Evolutionary conservation across 2,329 filamentous ascomycete genomes (phyloP), one percentile per base, ranked within the genome.

Genomic region (Aspergillus latus): DNA sequence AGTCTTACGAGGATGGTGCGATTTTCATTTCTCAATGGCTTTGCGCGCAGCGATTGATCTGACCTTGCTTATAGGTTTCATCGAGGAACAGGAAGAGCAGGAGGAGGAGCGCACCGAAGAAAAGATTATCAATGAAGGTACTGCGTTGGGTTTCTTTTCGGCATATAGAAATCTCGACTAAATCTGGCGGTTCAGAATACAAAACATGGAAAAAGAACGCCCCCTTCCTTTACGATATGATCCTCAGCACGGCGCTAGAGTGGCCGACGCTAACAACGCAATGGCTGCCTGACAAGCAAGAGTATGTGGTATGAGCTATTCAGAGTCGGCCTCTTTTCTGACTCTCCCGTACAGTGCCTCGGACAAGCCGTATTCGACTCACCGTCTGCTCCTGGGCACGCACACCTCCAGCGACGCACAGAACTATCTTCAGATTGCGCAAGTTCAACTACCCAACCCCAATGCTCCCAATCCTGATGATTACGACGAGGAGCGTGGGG

Each of bases 121-220:
- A 75, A 92, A 95, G 76, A 82, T 96, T 59, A 92, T 97, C 77
- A 97, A 97, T 66, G 94, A 99, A 80, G 89, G 88, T 88, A 78
- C 34, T 28, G 9, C 40, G n/a, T 34, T 11, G 32, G 48, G 37
- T 8, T 49, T 13, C 26, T 13, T 21, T 9, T 51, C 9, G n/a
- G n/a, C 2, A 9, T 5, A 13, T 21, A 16, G 9, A 11, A 21
- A 36, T 45, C 28, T 16, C 7, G 39, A 21, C 59, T 57, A 50
- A 62, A 29, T 15, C 30, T 47, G 39, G 16, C 21, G 45, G 21
- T 36, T 40, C 66, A 92, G 94, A 99, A 74, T 99, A 99, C 84
- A 99, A 99, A 76, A 97, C 93, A 64, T 99, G 94, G 94, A 99
- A 99, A 83, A 99, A 99, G 82, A 99, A 99, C 77, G 91, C 90